A percentile compares a stretch with the other conserved stretches of the same genome.
phyloP scores from a whole-genome alignment of 1,284 basidiomycete genomes.

The Trichosporon inkin region DNA sequence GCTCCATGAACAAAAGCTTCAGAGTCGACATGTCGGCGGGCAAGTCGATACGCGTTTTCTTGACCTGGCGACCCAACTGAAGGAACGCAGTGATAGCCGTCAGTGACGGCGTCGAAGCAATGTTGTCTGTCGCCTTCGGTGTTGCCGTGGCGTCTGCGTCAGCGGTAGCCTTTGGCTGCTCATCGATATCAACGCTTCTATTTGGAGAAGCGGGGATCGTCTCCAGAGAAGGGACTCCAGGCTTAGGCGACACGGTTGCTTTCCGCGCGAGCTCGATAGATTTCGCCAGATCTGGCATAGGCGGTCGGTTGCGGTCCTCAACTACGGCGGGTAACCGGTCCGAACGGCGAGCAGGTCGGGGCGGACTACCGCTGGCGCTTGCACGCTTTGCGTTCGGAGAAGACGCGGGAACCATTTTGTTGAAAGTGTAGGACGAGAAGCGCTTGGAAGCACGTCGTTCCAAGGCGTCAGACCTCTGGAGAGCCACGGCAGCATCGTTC shows the following conservation, averaged over 20 bases:
- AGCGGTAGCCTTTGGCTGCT: background rate
- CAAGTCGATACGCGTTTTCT: slow-evolving; percentile 73
- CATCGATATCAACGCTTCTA: background rate
- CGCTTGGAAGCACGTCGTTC: slow-evolving; percentile 92
- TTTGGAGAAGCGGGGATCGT: background rate
- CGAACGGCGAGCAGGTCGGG: slow-evolving; percentile 40
- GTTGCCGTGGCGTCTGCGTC: background rate
- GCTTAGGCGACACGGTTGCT: background rate
- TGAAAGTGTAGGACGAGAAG: slow-evolving; percentile 92
- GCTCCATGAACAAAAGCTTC: slow-evolving; percentile 80
- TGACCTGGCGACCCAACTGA: slow-evolving; percentile 86
- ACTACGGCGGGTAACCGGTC: slow-evolving; percentile 29
- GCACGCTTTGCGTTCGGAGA: slow-evolving; percentile 36
- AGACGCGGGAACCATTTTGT: slow-evolving; percentile 74
- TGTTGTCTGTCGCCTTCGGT: background rate
- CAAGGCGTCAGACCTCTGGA: slow-evolving; percentile 79
- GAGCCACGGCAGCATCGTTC: slow-evolving; percentile 42
- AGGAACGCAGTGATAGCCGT: slow-evolving; percentile 65
- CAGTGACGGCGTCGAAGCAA: background rate
- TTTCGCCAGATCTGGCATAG: background rate
- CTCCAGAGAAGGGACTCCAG: background rate
- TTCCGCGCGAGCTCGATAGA: background rate
- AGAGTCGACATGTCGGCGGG: slow-evolving; percentile 52
- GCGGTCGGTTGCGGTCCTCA: slow-evolving; percentile 10
- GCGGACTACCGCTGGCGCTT: slow-evolving; percentile 32